Base-by-base conservation (phyloP, 129 eudicot species). In the Lactuca saligna region DNA sequence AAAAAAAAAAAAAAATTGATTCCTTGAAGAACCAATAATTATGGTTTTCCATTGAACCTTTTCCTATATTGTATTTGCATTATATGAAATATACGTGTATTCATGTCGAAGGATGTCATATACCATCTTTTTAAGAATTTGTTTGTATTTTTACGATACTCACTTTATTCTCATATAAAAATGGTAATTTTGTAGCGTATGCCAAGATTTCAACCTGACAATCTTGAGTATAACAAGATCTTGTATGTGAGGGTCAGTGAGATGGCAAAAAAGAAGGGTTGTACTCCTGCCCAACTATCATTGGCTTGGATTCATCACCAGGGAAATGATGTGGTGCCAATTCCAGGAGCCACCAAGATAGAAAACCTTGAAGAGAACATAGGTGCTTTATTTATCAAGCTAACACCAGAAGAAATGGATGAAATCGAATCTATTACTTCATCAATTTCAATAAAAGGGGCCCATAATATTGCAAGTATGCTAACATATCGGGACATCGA, bases 181-280 rank as follows among this genome's bases (percentile, higher is more conserved):
- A 41, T 41, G 17, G 29, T 42, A 9, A 53, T 53, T 17, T 75
- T 63, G 58, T 49, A 83, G 88, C 17, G 14, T 56, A 17, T 79
- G 9, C 88, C 88, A n/a, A 83, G 88, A 81, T 77, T 84, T 69
- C 70, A 73, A 62, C 76, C 81, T 55, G 81, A 77, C 46, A 81
- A 84, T 63, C 49, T 84, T 14, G 81, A 84, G 58, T 80, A 84
- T 13, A 84, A 84, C 72, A 81, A 74, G 66, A 61, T 33, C 9
- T 8, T 84, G 57, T 80, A 13, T n/a, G 83, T 73, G 51, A 65
- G 75, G 20, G 69, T 84, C 6, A 73, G 57, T 15, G 60, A 67
- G 67, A 29, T 84, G 72, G 83, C 89, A 7, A 58, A 74, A 61
- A 84, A 73, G 17, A 20, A 20, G 1, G 20, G 20, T 0, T 20